These are phyloP conservation scores for Starmera stellimalicola DNA, from an alignment of 1,139 yeast genomes.

Conservation along the genomic window DNA sequence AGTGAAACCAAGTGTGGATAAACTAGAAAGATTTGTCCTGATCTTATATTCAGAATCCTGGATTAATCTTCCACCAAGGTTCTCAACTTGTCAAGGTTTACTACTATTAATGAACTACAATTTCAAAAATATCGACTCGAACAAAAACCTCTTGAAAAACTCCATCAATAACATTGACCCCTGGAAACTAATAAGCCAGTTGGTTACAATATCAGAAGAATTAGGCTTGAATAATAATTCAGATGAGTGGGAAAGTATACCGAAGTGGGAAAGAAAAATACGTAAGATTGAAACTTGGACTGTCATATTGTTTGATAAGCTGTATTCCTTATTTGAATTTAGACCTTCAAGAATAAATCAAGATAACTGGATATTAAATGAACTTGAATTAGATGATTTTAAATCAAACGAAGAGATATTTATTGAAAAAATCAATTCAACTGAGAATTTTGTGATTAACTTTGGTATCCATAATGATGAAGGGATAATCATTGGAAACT, in stretches of 20 bases:
- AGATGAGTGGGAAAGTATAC: constrained; percentile 17
- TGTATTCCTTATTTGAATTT: constrained; percentile 18
- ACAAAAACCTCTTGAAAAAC: constrained; percentile 3
- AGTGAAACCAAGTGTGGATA: constrained; percentile 25
- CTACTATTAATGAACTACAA: constrained; percentile 25
- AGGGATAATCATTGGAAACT: constrained; percentile 11
- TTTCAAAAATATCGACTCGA: constrained; percentile 2
- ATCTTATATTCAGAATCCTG: constrained; percentile 29
- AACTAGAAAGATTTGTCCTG: constrained; percentile 27
- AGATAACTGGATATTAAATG: constrained; percentile 16
- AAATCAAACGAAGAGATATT: constrained; percentile 8
- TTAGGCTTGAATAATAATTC: constrained; percentile 18
- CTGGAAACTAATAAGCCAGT: constrained; percentile 16
- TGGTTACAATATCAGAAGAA: constrained; percentile 17
- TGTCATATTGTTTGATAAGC: constrained; percentile 18
- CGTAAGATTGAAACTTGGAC: constrained; percentile 18
- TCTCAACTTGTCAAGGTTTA: constrained; percentile 36
- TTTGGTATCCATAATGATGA: constrained; percentile 1
- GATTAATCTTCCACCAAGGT: constrained; percentile 26
- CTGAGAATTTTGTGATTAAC: constrained; percentile 1
- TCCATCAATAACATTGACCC: constrained; percentile 7
- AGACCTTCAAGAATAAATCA: constrained; percentile 16
- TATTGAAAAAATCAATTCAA: constrained; percentile 4
- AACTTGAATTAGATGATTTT: constrained; percentile 13
- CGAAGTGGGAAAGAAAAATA: constrained; percentile 18